Conservation (phyloP, 345 rosid species). For the Acer negundo region DNA sequence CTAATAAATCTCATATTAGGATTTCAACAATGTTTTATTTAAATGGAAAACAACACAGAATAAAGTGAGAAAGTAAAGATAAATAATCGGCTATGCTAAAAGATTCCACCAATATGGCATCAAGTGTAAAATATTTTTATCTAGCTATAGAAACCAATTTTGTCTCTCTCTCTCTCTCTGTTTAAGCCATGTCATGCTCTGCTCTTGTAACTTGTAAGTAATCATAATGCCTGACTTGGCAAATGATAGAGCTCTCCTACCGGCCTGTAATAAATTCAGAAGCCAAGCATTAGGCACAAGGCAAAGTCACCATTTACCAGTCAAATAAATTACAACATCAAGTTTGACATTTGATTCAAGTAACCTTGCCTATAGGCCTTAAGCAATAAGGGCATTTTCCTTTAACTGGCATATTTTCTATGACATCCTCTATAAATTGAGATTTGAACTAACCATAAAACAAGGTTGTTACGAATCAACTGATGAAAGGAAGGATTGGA, state of each 20-base stretch:
- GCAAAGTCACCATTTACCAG: neutral
- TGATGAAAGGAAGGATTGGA: constrained; percentile 81
- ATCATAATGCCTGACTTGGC: constrained; percentile 2
- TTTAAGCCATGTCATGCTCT: neutral
- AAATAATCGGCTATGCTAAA: neutral
- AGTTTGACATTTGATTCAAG: neutral
- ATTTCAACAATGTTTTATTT: neutral
- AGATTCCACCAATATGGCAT: neutral
- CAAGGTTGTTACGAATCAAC: constrained; percentile 35
- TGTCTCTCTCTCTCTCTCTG: constrained; percentile 14
- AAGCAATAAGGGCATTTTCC: constrained; percentile 5
- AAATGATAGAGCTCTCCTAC: neutral
- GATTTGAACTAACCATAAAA: constrained; percentile 33
- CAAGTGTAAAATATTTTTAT: neutral
- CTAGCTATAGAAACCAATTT: neutral
- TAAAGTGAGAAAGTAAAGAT: neutral
- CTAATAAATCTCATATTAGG: neutral
- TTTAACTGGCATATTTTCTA: neutral
- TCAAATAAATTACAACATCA: neutral
- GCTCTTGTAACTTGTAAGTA: constrained; percentile 14
- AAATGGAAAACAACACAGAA: neutral
- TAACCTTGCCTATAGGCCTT: neutral
- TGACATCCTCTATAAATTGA: neutral
- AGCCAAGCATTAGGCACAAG: constrained; percentile 7
- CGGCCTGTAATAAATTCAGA: constrained; percentile 18